These are phyloP conservation scores for Colletotrichum plurivorum DNA, from an alignment of 2,329 filamentous ascomycete species.

Conservation along the genomic window DNA sequence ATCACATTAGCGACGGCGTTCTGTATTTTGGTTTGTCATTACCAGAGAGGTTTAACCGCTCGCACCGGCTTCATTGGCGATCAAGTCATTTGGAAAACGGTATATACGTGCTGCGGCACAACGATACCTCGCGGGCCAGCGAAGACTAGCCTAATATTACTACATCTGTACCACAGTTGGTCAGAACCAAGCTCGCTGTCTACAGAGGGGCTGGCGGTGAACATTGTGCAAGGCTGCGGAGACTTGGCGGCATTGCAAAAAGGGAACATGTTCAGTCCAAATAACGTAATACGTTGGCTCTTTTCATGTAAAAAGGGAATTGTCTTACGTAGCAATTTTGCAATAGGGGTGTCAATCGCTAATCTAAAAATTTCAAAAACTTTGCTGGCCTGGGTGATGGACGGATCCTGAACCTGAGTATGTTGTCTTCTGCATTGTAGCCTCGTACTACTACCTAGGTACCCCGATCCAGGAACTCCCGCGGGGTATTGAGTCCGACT, in stretches of 20 bases:
- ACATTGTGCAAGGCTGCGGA: background rate
- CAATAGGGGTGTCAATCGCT: background rate
- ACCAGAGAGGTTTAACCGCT: constrained; percentile 1
- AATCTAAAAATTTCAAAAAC: background rate
- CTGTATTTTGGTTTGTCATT: constrained; percentile 34
- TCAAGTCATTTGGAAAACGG: background rate
- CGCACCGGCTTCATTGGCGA: constrained; percentile 8
- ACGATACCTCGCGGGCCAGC: constrained; percentile 21
- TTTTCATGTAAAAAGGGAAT: constrained; percentile 2
- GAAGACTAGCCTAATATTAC: constrained; percentile 30
- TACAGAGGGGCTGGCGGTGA: background rate
- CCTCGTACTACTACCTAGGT: constrained; percentile 10
- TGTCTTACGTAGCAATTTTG: constrained; percentile 15
- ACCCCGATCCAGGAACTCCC: background rate
- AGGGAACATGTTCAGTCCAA: background rate
- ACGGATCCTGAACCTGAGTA: background rate
- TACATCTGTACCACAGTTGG: constrained; percentile 19
- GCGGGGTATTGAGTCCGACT: constrained; percentile 17
- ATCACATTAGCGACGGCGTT: constrained; percentile 59
- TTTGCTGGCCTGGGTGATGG: background rate
- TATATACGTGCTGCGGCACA: constrained; percentile 11
- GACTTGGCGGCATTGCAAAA: background rate
- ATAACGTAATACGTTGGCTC: constrained; percentile 16
- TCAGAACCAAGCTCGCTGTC: background rate
- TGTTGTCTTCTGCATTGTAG: background rate